These are phyloP conservation scores for Acrasis kona DNA, from an alignment of 78 protist genomes.

Conservation along the genomic window DNA sequence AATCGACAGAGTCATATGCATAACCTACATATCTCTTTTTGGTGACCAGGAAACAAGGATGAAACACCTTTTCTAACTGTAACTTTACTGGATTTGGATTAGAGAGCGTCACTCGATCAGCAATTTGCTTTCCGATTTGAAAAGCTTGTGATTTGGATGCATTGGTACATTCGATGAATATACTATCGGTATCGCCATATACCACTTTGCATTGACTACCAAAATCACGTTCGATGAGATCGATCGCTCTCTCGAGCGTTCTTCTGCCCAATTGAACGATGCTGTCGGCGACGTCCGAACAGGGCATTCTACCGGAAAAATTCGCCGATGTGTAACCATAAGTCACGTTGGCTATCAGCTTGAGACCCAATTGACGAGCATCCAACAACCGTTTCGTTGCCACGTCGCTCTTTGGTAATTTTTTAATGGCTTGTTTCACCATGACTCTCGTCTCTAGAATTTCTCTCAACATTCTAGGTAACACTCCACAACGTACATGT, in stretches of 20 bases:
- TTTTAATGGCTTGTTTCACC: slow-evolving; percentile 76
- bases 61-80: slow-evolving; percentile 84
- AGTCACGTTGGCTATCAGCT: slow-evolving; percentile 94
- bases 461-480: slow-evolving; percentile 82
- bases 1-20: slow-evolving; percentile 42
- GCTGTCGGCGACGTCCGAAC: slow-evolving; percentile 90
- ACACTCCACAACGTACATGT: slow-evolving; percentile 65
- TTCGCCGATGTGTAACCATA: slow-evolving; percentile 94
- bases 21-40: slow-evolving; percentile 91
- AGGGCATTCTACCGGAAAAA: slow-evolving; percentile 95
- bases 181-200: slow-evolving; percentile 98
- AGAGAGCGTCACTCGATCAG: slow-evolving; percentile 51
- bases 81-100: slow-evolving; percentile 81
- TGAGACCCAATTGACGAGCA: slow-evolving; percentile 86
- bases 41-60: slow-evolving; percentile 75
- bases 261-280: slow-evolving; percentile 84
- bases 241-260: slow-evolving; percentile 75
- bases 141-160: slow-evolving; percentile 61
- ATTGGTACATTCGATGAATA: slow-evolving; percentile 76
- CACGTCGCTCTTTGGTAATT: not conserved
- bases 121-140: slow-evolving; percentile 63
- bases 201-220: slow-evolving; percentile 72
- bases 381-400: slow-evolving; percentile 38
- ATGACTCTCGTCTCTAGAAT: slow-evolving; percentile 84
- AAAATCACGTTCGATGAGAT: slow-evolving; percentile 16